phyloP scores from a whole-genome alignment of 257 asterid genomes.

The Gardenia jasminoides region DNA sequence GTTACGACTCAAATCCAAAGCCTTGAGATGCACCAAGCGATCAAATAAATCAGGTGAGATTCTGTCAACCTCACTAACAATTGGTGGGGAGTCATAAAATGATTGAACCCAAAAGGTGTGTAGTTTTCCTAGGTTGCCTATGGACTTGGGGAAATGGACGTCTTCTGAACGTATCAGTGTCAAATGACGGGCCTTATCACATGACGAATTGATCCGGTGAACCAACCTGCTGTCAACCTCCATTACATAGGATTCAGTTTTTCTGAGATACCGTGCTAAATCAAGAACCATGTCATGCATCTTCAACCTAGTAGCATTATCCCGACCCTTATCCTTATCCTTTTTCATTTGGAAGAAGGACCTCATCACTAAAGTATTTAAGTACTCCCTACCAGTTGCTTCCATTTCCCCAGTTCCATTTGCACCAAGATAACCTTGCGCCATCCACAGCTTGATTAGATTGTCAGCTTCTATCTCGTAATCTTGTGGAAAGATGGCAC shows the following conservation, averaged over 20 bases:
- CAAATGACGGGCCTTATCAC: constrained; percentile 40
- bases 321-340: constrained; percentile 12
- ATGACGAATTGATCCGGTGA: constrained; percentile 26
- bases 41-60: constrained; percentile 41
- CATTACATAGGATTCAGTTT: constrained; percentile 42
- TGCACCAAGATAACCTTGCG: constrained; percentile 33
- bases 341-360: constrained; percentile 28
- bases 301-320: constrained; percentile 15
- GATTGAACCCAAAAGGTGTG: constrained; percentile 69
- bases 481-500: constrained; percentile 39
- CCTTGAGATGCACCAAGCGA: constrained; percentile 29
- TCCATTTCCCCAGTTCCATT: constrained; percentile 21
- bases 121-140: constrained; percentile 38
- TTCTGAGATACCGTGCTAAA: constrained; percentile 36
- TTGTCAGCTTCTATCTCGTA: constrained; percentile 30
- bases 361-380: constrained; percentile 22
- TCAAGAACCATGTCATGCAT: constrained; percentile 40
- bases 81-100: constrained; percentile 56
- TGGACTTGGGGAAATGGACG: constrained; percentile 37
- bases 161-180: constrained; percentile 58
- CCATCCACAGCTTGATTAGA: constrained; percentile 46
- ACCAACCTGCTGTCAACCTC: constrained; percentile 37
- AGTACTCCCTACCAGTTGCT: constrained; percentile 25
- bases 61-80: constrained; percentile 41
- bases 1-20: constrained; percentile 65